phyloP scores from a whole-genome alignment of 148 eudicot species.

The Dianthus caryophyllus region DNA sequence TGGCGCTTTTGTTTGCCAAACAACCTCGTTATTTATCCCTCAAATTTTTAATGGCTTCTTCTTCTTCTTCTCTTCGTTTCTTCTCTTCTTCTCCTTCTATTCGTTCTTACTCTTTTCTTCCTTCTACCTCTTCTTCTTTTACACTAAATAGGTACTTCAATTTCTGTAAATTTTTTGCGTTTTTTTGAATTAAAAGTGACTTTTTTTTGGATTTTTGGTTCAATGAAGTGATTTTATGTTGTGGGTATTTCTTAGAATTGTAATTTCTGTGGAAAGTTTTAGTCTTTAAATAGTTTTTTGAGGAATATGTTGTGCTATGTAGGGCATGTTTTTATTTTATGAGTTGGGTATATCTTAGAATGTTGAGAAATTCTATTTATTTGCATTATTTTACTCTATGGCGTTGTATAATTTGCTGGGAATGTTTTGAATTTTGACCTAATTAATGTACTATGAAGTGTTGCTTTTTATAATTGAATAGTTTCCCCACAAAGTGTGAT shows the following conservation, averaged over 20 bases:
- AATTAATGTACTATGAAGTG: neutral
- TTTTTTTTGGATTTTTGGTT: neutral
- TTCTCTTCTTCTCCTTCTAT: constrained; percentile 22
- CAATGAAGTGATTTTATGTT: constrained; percentile 8
- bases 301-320: neutral
- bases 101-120: constrained; percentile 14
- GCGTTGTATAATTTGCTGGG: too few relatives aligned
- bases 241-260: neutral
- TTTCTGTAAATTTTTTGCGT: neutral
- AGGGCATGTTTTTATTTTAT: constrained; percentile 2
- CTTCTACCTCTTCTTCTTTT: constrained; percentile 13
- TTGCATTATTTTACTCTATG: too few relatives aligned
- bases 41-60: constrained; percentile 44
- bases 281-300: neutral
- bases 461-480: neutral
- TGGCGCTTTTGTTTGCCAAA: constrained; percentile 42
- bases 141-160: constrained; percentile 22
- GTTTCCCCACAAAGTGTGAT: neutral
- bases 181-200: neutral
- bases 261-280: neutral
- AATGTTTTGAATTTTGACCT: neutral
- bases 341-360: neutral
- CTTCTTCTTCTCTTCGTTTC: constrained; percentile 23
- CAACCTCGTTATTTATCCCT: constrained; percentile 29
- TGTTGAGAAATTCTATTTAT: too few relatives aligned